Evolutionary conservation across 2,329 filamentous ascomycete species (phyloP).

Genomic region (Teratosphaeriaceae sp.): DNA sequence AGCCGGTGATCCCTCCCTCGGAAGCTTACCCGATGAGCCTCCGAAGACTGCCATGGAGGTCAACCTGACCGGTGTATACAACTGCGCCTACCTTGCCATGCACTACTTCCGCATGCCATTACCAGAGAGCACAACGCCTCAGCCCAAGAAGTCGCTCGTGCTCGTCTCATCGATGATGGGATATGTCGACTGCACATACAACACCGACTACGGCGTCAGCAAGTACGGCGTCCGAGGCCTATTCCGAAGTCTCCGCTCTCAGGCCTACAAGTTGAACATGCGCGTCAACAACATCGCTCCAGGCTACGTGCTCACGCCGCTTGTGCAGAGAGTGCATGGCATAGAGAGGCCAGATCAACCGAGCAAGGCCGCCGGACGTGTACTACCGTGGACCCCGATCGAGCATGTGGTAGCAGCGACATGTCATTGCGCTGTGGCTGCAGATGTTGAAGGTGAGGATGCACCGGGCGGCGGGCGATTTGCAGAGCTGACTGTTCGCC

Average conservation of each 20-base stretch:
- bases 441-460: slow-evolving; percentile 5
- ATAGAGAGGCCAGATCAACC: slow-evolving; percentile 3
- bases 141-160: slow-evolving; percentile 8
- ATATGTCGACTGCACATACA: slow-evolving; percentile 11
- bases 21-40: slow-evolving; percentile 2
- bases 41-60: slow-evolving; percentile 9
- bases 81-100: slow-evolving; percentile 10
- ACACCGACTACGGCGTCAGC: slow-evolving; percentile 7
- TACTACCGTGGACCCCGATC: slow-evolving; percentile 6
- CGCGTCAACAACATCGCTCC: slow-evolving; percentile 13
- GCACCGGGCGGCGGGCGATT: neutral
- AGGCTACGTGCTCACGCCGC: slow-evolving; percentile 11
- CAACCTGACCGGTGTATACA: slow-evolving; percentile 10
- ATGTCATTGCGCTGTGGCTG: slow-evolving; percentile 4
- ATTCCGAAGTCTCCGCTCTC: slow-evolving; percentile 9
- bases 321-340: slow-evolving; percentile 9
- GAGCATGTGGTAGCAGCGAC: slow-evolving; percentile 6
- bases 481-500: neutral
- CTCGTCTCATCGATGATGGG: slow-evolving; percentile 12
- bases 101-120: slow-evolving; percentile 12
- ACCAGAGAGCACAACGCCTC: slow-evolving; percentile 1
- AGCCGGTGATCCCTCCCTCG: slow-evolving; percentile 2
- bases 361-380: slow-evolving; percentile 4
- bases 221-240: slow-evolving; percentile 12
- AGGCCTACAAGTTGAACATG: slow-evolving; percentile 7